Percentiles rank a stretch among this genome's conserved stretches.
phyloP scores from a whole-genome alignment of 2,329 filamentous ascomycete genomes.

The Alternaria arbusti region DNA sequence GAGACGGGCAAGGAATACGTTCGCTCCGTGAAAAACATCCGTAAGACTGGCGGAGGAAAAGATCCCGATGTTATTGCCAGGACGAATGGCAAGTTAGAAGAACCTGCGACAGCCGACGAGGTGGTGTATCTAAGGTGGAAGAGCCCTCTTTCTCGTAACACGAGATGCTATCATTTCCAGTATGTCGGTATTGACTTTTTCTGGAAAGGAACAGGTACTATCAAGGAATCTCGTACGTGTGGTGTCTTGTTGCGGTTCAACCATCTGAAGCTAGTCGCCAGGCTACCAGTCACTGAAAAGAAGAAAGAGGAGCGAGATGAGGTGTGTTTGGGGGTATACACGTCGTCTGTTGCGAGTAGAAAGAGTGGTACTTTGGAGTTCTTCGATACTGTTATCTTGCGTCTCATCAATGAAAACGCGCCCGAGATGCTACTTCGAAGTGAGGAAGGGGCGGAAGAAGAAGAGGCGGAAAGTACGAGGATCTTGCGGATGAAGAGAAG shows the following conservation, averaged over 20 bases:
- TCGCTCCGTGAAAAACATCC: slow-evolving; percentile 19
- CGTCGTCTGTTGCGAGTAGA: slow-evolving; percentile 27
- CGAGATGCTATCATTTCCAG: slow-evolving; percentile 38
- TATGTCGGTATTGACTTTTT: slow-evolving; percentile 38
- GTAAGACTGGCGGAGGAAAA: slow-evolving; percentile 11
- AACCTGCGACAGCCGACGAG: slow-evolving; percentile 24
- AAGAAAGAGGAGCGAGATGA: slow-evolving; percentile 9
- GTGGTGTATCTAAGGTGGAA: slow-evolving; percentile 35
- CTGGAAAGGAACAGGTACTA: slow-evolving; percentile 45
- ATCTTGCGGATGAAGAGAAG: slow-evolving; percentile 24
- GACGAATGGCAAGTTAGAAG: background rate
- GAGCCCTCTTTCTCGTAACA: slow-evolving; percentile 30
- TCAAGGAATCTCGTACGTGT: slow-evolving; percentile 27
- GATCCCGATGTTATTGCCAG: slow-evolving; percentile 23
- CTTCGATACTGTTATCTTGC: slow-evolving; percentile 28
- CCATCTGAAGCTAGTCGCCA: slow-evolving; percentile 42
- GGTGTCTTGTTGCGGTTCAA: slow-evolving; percentile 33
- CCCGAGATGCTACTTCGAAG: background rate
- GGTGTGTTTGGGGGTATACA: slow-evolving; percentile 38
- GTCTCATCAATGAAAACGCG: slow-evolving; percentile 12
- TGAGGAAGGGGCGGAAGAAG: background rate
- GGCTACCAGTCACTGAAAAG: background rate
- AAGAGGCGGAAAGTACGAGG: background rate
- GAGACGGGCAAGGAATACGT: slow-evolving; percentile 42
- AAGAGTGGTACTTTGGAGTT: slow-evolving; percentile 40